phyloP scores from a whole-genome alignment of 176 grass and related monocot genomes.

The Areca catechu region DNA sequence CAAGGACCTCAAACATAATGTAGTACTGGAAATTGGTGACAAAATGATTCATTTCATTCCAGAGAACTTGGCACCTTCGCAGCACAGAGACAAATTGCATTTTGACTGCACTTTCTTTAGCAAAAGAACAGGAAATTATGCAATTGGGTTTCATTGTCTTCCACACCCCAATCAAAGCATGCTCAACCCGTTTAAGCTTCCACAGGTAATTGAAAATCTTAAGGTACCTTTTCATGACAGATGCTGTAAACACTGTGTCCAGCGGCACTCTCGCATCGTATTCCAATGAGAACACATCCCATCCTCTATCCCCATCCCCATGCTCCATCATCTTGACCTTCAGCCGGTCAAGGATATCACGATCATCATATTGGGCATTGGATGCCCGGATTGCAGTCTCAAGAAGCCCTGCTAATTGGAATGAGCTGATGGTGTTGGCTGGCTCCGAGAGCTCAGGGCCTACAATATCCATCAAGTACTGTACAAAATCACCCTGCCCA shows the following conservation, averaged over 20 bases:
- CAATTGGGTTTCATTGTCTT: conserved; percentile 92
- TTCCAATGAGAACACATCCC: conserved; percentile 93
- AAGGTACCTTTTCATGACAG: conserved; percentile 92
- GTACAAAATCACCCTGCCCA: conserved; percentile 95
- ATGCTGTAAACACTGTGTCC: conserved; percentile 78
- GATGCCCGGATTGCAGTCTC: conserved; percentile 87
- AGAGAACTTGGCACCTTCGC: conserved; percentile 90
- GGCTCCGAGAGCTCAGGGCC: conserved; percentile 91
- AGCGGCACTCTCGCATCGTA: conserved; percentile 79
- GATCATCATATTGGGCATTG: conserved; percentile 82
- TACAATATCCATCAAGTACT: conserved; percentile 90
- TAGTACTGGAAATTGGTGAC: conserved; percentile 93
- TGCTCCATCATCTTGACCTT: conserved; percentile 98
- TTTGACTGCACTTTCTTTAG: conserved; percentile 63
- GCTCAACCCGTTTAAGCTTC: conserved; percentile 86
- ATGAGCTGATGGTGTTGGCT: conserved; percentile 88
- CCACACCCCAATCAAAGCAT: conserved; percentile 76
- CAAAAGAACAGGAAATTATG: conserved; percentile 82
- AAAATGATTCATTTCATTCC: conserved; percentile 98
- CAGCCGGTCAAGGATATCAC: conserved; percentile 73
- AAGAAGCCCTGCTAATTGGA: conserved; percentile 82
- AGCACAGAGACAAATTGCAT: conserved; percentile 59
- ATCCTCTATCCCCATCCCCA: conserved; percentile 79
- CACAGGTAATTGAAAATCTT: conserved; percentile 92
- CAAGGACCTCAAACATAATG: conserved; percentile 99